phyloP scores from a whole-genome alignment of 2,329 filamentous ascomycete genomes.

The Aureobasidium zeae region DNA sequence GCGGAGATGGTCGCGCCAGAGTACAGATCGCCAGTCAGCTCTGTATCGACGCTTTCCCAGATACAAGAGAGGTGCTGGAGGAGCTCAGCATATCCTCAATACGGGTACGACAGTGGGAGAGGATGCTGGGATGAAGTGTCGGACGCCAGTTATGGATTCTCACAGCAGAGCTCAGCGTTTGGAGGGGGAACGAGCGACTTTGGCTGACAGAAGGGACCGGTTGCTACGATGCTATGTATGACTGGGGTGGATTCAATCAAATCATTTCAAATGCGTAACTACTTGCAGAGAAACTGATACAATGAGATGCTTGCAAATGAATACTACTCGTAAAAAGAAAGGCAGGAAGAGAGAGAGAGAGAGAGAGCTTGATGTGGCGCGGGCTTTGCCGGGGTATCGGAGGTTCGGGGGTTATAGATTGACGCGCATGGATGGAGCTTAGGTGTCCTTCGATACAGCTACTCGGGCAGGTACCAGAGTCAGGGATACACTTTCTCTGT shows the following conservation, averaged over 20 bases:
- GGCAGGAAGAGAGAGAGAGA: no score
- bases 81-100: neutral
- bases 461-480: no score
- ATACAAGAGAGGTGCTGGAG: neutral
- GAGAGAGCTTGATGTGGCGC: neutral
- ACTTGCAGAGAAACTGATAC: no score
- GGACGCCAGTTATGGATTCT: conserved; percentile 7
- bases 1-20: neutral
- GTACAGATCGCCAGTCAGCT: neutral
- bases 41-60: no score
- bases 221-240: no score
- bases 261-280: no score
- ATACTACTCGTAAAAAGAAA: no score
- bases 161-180: conserved; percentile 5
- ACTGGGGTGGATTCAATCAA: no score
- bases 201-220: conserved; percentile 1
- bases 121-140: conserved; percentile 1
- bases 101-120: conserved; percentile 1
- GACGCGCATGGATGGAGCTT: conserved; percentile 12
- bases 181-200: conserved; percentile 11
- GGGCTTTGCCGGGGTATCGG: conserved; percentile 3
- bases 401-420: neutral
- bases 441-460: no score
- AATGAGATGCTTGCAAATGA: no score
- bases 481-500: no score